These are phyloP conservation scores for Elaeagnus macrophylla DNA, from an alignment of 306 rosid genomes.

Conservation along the genomic window DNA sequence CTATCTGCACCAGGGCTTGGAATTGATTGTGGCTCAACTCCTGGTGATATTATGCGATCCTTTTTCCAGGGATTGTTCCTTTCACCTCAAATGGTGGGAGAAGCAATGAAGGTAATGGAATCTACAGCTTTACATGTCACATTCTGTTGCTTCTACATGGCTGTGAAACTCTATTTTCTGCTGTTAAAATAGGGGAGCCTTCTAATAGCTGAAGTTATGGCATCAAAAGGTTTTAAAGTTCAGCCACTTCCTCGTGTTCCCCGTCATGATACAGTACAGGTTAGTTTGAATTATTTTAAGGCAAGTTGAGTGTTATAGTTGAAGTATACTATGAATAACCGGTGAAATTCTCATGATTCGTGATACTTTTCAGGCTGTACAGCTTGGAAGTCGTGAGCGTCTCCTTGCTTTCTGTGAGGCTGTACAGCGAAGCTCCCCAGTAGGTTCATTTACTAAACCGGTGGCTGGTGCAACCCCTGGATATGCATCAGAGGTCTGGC, in stretches of 20 bases:
- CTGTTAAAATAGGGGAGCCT: constrained; percentile 52
- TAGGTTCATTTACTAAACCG: constrained; percentile 76
- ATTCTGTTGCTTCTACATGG: constrained; percentile 12
- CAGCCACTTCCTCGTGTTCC: constrained; percentile 77
- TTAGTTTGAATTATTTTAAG: constrained; percentile 12
- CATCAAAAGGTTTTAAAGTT: constrained; percentile 69
- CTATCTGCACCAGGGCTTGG: constrained; percentile 94
- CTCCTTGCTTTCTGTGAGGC: constrained; percentile 90
- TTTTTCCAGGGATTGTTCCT: constrained; percentile 89
- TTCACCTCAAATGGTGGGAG: constrained; percentile 99
- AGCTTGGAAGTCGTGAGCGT: constrained; percentile 66
- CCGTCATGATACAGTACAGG: constrained; percentile 81
- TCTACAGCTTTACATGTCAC: constrained; percentile 8
- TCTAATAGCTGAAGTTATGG: constrained; percentile 82
- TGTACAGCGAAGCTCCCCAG: constrained; percentile 90
- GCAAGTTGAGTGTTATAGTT: not conserved
- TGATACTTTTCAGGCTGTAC: constrained; percentile 54
- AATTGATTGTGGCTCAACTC: constrained; percentile 76
- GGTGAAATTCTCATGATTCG: not conserved
- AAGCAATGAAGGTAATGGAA: constrained; percentile 68
- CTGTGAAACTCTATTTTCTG: constrained; percentile 15
- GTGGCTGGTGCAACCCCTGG: constrained; percentile 78
- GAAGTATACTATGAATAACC: not conserved
- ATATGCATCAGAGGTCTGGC: constrained; percentile 89
- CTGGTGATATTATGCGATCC: constrained; percentile 78